Conservation (phyloP, 192 early-diverging fungal species). For the Mortierella antarctica region DNA sequence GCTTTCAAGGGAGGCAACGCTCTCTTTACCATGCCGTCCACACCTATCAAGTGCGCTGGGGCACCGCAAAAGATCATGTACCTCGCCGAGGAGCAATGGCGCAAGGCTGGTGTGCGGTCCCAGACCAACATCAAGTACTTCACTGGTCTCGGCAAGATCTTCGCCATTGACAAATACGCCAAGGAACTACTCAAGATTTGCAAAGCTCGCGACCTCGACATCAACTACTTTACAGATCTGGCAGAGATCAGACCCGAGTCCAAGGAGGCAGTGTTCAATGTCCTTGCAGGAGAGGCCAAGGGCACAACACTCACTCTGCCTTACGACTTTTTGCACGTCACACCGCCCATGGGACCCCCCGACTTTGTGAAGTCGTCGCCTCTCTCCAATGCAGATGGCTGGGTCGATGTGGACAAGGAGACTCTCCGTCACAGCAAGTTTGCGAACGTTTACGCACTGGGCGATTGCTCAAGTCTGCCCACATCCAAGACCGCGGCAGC, state of each 20-base stretch:
- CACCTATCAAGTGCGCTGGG: slow-evolving; percentile 91
- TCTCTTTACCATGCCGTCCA: slow-evolving; percentile 88
- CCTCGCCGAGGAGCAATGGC: slow-evolving; percentile 85
- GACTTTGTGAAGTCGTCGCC: slow-evolving; percentile 78
- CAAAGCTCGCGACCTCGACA: slow-evolving; percentile 72
- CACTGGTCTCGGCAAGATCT: slow-evolving; percentile 87
- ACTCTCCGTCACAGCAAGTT: slow-evolving; percentile 85
- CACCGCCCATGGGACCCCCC: slow-evolving; percentile 85
- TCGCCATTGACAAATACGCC: slow-evolving; percentile 87
- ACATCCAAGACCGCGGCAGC: slow-evolving; percentile 94
- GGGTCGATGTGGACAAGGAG: slow-evolving; percentile 82
- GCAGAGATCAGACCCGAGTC: slow-evolving; percentile 71
- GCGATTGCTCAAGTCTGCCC: slow-evolving; percentile 86
- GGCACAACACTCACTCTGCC: slow-evolving; percentile 66
- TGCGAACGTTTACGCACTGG: slow-evolving; percentile 81
- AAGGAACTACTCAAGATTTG: slow-evolving; percentile 73
- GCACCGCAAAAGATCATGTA: slow-evolving; percentile 91
- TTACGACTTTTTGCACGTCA: slow-evolving; percentile 89
- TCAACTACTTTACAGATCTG: slow-evolving; percentile 80
- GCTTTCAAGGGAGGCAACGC: slow-evolving; percentile 80
- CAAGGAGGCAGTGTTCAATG: slow-evolving; percentile 80
- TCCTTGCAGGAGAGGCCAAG: slow-evolving; percentile 65
- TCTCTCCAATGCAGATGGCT: slow-evolving; percentile 82
- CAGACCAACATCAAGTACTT: slow-evolving; percentile 79
- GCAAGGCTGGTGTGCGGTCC: slow-evolving; percentile 74